Evolutionary conservation across 2,329 filamentous ascomycete species (phyloP).

Genomic region (Davidsoniella virescens): DNA sequence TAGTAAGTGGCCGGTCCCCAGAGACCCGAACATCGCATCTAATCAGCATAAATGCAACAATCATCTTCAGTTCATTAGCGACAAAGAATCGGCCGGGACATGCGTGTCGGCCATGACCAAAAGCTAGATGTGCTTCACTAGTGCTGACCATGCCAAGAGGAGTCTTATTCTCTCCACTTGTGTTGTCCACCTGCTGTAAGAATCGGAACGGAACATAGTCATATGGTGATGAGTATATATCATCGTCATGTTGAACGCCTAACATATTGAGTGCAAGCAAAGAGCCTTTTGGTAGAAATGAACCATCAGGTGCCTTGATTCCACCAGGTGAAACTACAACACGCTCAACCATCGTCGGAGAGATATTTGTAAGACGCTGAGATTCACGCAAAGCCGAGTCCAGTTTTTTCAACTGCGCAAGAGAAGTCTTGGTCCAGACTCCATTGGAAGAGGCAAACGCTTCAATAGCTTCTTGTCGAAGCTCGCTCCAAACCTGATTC

Average conservation of each 20-base stretch:
- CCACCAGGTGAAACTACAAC: conserved; percentile 27
- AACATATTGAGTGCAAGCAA: conserved; percentile 28
- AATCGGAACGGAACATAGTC: conserved; percentile 35
- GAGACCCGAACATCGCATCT: conserved; percentile 36
- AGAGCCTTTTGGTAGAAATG: conserved; percentile 28
- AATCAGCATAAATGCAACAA: conserved; percentile 31
- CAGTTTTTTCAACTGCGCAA: conserved; percentile 27
- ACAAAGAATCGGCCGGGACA: conserved; percentile 42
- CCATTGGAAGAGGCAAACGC: conserved; percentile 17
- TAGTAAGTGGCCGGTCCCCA: conserved; percentile 22
- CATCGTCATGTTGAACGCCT: conserved; percentile 30
- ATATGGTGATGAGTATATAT: conserved; percentile 26
- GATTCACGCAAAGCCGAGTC: conserved; percentile 39
- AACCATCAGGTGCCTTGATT: conserved; percentile 25
- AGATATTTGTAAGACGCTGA: conserved; percentile 32
- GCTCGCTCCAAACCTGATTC: conserved; percentile 21
- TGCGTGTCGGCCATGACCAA: conserved; percentile 41
- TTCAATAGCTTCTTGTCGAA: conserved; percentile 27
- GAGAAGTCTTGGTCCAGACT: conserved; percentile 29
- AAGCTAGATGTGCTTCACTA: conserved; percentile 32
- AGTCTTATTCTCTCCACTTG: conserved; percentile 23
- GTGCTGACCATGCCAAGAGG: conserved; percentile 36
- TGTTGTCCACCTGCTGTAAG: no score
- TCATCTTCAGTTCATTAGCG: conserved; percentile 37
- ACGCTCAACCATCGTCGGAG: conserved; percentile 28